phyloP scores from a whole-genome alignment of 2,329 filamentous ascomycete species.

The Aureobasidium pullulans region DNA sequence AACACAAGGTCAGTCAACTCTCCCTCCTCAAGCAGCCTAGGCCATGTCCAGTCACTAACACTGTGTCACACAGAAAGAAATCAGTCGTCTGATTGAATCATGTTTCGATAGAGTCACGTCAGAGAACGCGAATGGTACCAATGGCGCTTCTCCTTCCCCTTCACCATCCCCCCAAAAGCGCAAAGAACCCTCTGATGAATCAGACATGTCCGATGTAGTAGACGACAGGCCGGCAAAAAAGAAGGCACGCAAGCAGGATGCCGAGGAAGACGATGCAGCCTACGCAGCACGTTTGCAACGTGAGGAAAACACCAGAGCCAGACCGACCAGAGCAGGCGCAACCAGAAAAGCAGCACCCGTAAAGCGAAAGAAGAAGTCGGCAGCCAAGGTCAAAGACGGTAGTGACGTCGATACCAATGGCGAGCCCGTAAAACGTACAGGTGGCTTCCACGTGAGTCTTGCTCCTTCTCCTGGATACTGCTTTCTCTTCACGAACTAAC shows the following conservation, averaged over 20 bases:
- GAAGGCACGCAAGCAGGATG: conserved; percentile 55
- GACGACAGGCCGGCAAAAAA: conserved; percentile 37
- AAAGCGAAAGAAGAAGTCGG: conserved; percentile 70
- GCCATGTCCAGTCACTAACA: conserved; percentile 13
- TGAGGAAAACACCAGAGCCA: conserved; percentile 63
- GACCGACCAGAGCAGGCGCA: conserved; percentile 66
- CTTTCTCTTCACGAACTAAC: background rate
- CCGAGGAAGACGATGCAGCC: conserved; percentile 73
- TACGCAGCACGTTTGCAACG: conserved; percentile 84
- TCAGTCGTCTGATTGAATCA: conserved; percentile 41
- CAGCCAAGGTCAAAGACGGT: conserved; percentile 73
- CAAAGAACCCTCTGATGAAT: conserved; percentile 28
- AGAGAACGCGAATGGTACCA: conserved; percentile 18
- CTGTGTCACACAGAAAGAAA: conserved; percentile 29
- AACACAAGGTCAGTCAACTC: conserved; percentile 49
- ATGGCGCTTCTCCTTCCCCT: conserved; percentile 20
- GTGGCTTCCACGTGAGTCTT: conserved; percentile 71
- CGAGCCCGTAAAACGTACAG: conserved; percentile 61
- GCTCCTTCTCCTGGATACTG: background rate
- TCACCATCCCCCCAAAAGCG: conserved; percentile 30
- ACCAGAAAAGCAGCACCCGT: conserved; percentile 46
- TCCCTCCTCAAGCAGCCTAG: background rate
- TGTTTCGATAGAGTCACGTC: conserved; percentile 41
- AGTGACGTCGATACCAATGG: conserved; percentile 58
- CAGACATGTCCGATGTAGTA: conserved; percentile 34